A percentile compares a stretch with the other conserved stretches of the same genome.
phyloP scores from a whole-genome alignment of 225 moss, liverwort and hornwort species.

The Polytrichum commune region DNA sequence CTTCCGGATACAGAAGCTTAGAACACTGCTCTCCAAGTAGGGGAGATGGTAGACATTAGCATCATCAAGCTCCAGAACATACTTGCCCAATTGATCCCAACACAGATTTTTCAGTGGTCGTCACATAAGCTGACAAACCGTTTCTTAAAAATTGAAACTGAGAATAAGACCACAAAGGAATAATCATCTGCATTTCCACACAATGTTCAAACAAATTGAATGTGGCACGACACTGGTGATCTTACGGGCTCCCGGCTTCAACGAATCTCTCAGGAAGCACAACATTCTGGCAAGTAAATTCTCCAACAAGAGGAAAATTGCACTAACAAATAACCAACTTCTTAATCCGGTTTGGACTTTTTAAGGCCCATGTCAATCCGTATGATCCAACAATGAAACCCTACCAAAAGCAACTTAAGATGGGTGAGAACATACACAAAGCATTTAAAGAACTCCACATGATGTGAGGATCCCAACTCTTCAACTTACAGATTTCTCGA shows the following conservation, averaged over 20 bases:
- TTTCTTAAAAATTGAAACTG: no score
- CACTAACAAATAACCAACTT: constrained; percentile 48
- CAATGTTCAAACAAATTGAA: no score
- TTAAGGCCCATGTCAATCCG: constrained; percentile 97
- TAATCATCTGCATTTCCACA: no score
- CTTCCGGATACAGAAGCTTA: no score
- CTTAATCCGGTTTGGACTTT: constrained; percentile 72
- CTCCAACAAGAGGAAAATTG: constrained; percentile 89
- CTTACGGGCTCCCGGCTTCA: constrained; percentile 94
- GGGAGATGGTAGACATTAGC: constrained; percentile 98
- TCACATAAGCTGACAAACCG: no score
- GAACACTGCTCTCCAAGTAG: constrained; percentile 83
- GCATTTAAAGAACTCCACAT: background rate
- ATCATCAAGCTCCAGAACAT: constrained; percentile 86
- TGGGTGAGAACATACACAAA: background rate
- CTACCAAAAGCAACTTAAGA: constrained; percentile 17
- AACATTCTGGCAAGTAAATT: constrained; percentile 92
- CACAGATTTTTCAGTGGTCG: no score
- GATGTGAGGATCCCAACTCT: background rate
- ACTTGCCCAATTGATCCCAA: constrained; percentile 27
- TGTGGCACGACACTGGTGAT: background rate
- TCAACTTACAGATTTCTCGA: no score
- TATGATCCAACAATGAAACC: constrained; percentile 94
- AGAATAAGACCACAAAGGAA: no score
- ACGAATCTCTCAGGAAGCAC: constrained; percentile 89